phyloP scores from a whole-genome alignment of 1,139 yeast species.

The Pneumocystis jirovecii region DNA sequence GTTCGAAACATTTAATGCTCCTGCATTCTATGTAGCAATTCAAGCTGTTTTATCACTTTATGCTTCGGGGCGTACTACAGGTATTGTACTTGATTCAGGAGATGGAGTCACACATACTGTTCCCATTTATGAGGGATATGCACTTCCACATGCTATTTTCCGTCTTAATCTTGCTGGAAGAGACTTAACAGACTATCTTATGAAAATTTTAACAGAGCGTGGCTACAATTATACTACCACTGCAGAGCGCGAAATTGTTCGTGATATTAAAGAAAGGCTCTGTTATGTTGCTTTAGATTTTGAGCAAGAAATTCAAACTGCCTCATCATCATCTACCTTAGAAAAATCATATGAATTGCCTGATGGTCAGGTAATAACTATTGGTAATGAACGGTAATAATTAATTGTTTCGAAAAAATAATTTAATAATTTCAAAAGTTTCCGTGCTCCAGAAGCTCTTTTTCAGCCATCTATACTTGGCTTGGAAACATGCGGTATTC shows the following conservation, averaged over 20 bases:
- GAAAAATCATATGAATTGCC: conserved; percentile 99
- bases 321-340: conserved; percentile 93
- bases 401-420: conserved; percentile 16
- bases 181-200: conserved; percentile 95
- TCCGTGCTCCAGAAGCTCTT: conserved; percentile 99
- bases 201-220: conserved; percentile 96
- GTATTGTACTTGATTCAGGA: conserved; percentile 98
- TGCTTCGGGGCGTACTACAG: conserved; percentile 99
- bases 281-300: conserved; percentile 95
- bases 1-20: conserved; percentile 98
- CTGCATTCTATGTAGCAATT: conserved; percentile 96
- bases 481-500: conserved; percentile 98
- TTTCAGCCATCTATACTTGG: conserved; percentile 98
- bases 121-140: conserved; percentile 99
- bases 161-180: conserved; percentile 99
- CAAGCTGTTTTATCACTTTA: conserved; percentile 97
- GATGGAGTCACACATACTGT: conserved; percentile 99
- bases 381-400: conserved; percentile 78
- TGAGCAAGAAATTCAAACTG: conserved; percentile 97
- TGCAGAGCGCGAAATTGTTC: conserved; percentile 98
- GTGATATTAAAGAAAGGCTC: conserved; percentile 98
- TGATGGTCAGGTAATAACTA: conserved; percentile 98
- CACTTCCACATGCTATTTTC: conserved; percentile 95
- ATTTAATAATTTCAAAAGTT: conserved; percentile 19
- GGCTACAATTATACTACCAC: conserved; percentile 98